Evolutionary conservation across 2,329 filamentous ascomycete species (phyloP).

Genomic region (Phialocephala sp.): DNA sequence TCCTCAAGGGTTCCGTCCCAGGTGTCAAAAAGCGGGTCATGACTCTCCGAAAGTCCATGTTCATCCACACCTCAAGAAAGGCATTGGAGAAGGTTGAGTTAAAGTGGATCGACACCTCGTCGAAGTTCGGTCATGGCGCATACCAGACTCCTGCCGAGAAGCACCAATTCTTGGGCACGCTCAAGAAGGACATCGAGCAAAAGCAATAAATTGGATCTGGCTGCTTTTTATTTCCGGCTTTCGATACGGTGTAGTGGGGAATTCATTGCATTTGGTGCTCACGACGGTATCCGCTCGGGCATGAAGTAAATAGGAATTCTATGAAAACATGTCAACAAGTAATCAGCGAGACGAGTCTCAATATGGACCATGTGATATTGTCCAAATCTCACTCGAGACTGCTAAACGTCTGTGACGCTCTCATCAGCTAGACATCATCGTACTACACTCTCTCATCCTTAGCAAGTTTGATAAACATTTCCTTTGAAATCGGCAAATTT

Average conservation of each 20-base stretch:
- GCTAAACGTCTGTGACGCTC: background rate
- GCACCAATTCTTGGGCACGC: conserved; percentile 94
- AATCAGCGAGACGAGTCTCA: conserved; percentile 7
- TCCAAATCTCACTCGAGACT: background rate
- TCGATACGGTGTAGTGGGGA: conserved; percentile 38
- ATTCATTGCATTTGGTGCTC: conserved; percentile 38
- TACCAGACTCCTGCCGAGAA: conserved; percentile 99
- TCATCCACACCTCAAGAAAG: conserved; percentile 92
- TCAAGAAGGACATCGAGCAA: conserved; percentile 93
- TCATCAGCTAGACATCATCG: background rate
- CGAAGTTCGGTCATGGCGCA: conserved; percentile 99
- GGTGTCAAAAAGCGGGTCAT: conserved; percentile 99
- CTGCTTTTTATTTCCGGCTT: conserved; percentile 43
- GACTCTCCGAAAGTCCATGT: conserved; percentile 99
- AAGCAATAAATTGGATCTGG: conserved; percentile 52
- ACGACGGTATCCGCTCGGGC: conserved; percentile 32
- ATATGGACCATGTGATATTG: background rate
- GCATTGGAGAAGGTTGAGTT: conserved; percentile 99
- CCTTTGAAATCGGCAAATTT: background rate
- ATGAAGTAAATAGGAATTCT: conserved; percentile 39
- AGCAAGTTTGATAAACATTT: background rate
- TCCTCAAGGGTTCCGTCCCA: conserved; percentile 97
- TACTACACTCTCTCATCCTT: background rate
- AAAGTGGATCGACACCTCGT: conserved; percentile 99
- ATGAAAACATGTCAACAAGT: conserved; percentile 39